Conservation (phyloP, 495 filamentous ascomycete species). For the Rusavskia elegans region DNA sequence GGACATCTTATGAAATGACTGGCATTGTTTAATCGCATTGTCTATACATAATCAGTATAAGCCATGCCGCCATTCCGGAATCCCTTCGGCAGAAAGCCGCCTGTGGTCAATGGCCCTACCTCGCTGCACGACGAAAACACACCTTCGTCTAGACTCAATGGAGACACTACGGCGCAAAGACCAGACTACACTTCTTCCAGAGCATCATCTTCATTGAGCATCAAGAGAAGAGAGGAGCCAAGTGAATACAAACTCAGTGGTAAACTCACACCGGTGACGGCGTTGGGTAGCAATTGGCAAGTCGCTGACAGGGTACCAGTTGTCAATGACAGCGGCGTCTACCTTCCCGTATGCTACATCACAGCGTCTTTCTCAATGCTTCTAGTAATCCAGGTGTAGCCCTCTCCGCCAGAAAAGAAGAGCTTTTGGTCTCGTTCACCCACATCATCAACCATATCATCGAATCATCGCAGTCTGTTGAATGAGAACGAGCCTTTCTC, state of each 20-base stretch:
- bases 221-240: slow-evolving; percentile 41
- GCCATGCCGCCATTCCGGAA: slow-evolving; percentile 65
- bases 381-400: slow-evolving; percentile 30
- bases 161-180: slow-evolving; percentile 26
- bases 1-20: neutral
- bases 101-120: slow-evolving; percentile 25
- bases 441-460: slow-evolving; percentile 41
- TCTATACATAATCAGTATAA: neutral
- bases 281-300: neutral
- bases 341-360: slow-evolving; percentile 59
- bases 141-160: slow-evolving; percentile 26
- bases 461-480: slow-evolving; percentile 53
- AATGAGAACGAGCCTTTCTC: slow-evolving; percentile 85
- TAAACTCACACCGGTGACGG: slow-evolving; percentile 22
- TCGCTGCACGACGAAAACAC: slow-evolving; percentile 36
- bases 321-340: slow-evolving; percentile 92
- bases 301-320: slow-evolving; percentile 34
- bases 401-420: slow-evolving; percentile 78
- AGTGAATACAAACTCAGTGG: slow-evolving; percentile 74
- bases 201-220: slow-evolving; percentile 43
- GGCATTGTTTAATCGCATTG: neutral
- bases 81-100: slow-evolving; percentile 46
- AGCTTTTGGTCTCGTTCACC: slow-evolving; percentile 68
- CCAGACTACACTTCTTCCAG: slow-evolving; percentile 36
- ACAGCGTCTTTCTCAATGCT: neutral